Evolutionary conservation across 2,329 filamentous ascomycete genomes (phyloP), one percentile per base, ranked within the genome.

Genomic region (Bertia moriformis): DNA sequence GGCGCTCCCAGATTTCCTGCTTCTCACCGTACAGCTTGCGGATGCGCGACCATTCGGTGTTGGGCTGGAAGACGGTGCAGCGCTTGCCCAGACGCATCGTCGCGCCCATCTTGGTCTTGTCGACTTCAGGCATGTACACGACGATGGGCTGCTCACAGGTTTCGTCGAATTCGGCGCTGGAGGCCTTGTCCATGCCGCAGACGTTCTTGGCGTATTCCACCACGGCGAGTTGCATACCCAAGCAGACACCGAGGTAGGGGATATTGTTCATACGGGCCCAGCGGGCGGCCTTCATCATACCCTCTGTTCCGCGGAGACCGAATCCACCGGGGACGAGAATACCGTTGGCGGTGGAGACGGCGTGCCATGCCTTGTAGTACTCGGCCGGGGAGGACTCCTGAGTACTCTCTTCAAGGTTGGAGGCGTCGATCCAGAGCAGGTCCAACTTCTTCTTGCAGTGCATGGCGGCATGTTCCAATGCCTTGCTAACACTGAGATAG

Each of bases 171-270:
- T 78, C 73, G 47, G 75, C 72, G 5, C 66, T 71, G 3, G 62
- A 66, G 19, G 71, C 73, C 7, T 62, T 54, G 22, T 62, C 49
- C 44, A 87, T 67, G 19, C 72, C 73, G 59, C 77, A 83, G 1
- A 89, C 65, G 46, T 85, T 78, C 32, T 87, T 77, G 2, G 87
- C 86, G 49, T 77, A 85, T 58, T 96, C 88, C 48, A 95, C 82
- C 37, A 94, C 86, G 15, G 89, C 87, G 37, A 94, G 72, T 57
- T 96, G 91, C 78, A 94, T 86, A 41, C 87, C 87, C 17, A 95
- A 66, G 55, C 89, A 95, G 45, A 96, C 82, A 42, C 91, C 91
- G 1, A 96, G 69, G 61, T 82, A 95, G 1, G 87, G 87, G 3
- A 73, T 73, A 44, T 81, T 78, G 49, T 86, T 78, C 47, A 82